Base-by-base conservation (phyloP, 768 basidiomycete species). In the Filobasidium floriforme region DNA sequence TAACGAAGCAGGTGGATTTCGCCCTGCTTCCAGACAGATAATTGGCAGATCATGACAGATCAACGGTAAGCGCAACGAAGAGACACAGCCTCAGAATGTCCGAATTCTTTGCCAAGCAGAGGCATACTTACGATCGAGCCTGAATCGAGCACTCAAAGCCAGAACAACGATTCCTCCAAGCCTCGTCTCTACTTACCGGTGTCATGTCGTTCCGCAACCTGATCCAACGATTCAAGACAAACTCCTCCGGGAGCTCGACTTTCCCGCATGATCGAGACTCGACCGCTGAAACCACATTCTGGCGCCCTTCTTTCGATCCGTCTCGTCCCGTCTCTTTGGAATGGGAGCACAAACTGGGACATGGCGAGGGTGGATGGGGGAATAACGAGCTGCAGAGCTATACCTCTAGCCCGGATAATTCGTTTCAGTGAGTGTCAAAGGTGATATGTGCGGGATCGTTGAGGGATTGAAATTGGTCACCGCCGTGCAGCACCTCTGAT, bases 351-450 rank as follows among this genome's bases (percentile, higher is more conserved):
- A 57, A 57, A n/a, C 4, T 57, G 12, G 54, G 54, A 57, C 54
- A 57, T 15, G 54, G 54, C 7, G 22, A 24, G 41, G 15, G 32
- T 43, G 59, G 64, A 12, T 65, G 64, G 64, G 64, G 64, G 1
- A 65, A 65, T 40, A 59, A 65, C 57, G 64, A 65, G 29, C 32
- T 59, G 9, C 64, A 65, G 46, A 32, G 59, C 32, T 65, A 65
- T 22, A 32, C 59, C 46, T 41, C 15, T 41, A 29, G 57, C 6
- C 28, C 41, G 15, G 41, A 57, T 26, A 59, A 65, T 41, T 65
- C 64, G 11, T 60, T 51, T 32, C 55, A 65, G 19, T 49, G 59
- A 44, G 14, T 32, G 54, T 15, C 54, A 7, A 57, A 7, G 15
- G 26, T 7, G 26, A 3, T 26, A 26, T 57, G 5, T 57, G 46